Evolutionary conservation across 116 monocot genomes (phyloP), one percentile per base, ranked within the genome.

Genomic region (Dioscorea cayenensis): DNA sequence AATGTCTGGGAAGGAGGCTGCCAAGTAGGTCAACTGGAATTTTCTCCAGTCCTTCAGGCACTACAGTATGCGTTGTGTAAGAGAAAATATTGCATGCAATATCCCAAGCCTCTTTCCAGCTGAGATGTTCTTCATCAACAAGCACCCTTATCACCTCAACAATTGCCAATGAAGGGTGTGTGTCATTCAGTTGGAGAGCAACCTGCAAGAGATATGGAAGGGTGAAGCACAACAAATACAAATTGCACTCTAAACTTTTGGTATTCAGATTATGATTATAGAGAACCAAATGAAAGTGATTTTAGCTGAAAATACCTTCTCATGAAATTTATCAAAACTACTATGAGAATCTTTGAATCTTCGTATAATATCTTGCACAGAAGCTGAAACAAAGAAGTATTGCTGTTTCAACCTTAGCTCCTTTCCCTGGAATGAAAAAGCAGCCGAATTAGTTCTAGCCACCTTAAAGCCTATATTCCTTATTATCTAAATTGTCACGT

Each of bases 351-450:
- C 82, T 61, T 77, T 82, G 35, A 70, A 78, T 58, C 82, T 73
- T 18, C 77, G 68, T 52, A 82, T 74, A 14, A 82, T 82, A 58
- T 82, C 82, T 71, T 82, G 82, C n/a, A 82, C 22, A 29, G 82
- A 82, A 8, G 82, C 82, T 36, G 82, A 77, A 32, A 78, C 78
- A 63, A 82, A 82, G 61, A 82, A 78, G 18, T 82, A 82, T 50
- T 78, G 77, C 74, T 82, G 82, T 74, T 82, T 82, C 74, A 82
- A 71, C 70, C 82, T 67, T n/a, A 82, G 49, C 59, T 82, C 82
- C 72, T 82, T 82, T 59, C 82, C 82, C 82, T 82, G 18, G 32
- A 36, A 14, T 18, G 35, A 17, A 17, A 35, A 65, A 32, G 35
- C 18, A 18, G 13, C 10, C 10, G 55, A 18, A 55, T n/a, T 18